Conservation (phyloP, 176 grass and related monocot genomes). For the Aegilops bicornis region DNA sequence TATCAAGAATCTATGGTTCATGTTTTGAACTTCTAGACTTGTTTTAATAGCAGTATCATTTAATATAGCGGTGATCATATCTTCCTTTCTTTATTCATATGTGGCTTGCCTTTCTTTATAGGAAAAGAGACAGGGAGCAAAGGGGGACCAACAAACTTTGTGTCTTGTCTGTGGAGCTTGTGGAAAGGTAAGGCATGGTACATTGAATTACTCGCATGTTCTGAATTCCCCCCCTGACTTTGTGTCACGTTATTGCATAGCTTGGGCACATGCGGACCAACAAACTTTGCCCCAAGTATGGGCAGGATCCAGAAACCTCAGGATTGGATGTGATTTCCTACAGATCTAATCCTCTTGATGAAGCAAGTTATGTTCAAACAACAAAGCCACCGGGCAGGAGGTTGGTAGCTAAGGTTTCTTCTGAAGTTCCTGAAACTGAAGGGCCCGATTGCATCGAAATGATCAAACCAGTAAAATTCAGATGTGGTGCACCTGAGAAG, state of each 20-base stretch:
- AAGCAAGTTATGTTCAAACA: slow-evolving; percentile 43
- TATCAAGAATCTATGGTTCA: slow-evolving; percentile 17
- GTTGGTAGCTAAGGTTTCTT: slow-evolving; percentile 60
- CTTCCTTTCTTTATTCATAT: slow-evolving; percentile 37
- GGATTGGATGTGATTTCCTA: slow-evolving; percentile 56
- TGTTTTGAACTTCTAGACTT: slow-evolving; percentile 17
- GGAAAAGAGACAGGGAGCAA: slow-evolving; percentile 79
- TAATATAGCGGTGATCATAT: slow-evolving; percentile 23
- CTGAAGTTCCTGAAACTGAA: slow-evolving; percentile 60
- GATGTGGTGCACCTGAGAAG: slow-evolving; percentile 72
- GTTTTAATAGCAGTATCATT: slow-evolving; percentile 18
- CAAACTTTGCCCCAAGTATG: slow-evolving; percentile 91
- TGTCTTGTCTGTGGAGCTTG: slow-evolving; percentile 90
- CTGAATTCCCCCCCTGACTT: slow-evolving; percentile 4
- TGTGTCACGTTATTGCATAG: slow-evolving; percentile 43
- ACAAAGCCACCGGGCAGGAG: slow-evolving; percentile 62
- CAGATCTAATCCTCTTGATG: slow-evolving; percentile 60
- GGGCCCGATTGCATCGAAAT: slow-evolving; percentile 56
- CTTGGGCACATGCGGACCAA: slow-evolving; percentile 97
- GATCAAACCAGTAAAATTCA: slow-evolving; percentile 91
- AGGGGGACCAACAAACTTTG: slow-evolving; percentile 38
- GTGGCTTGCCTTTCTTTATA: slow-evolving; percentile 49
- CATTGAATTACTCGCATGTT: slow-evolving; percentile 11
- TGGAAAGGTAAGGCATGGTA: slow-evolving; percentile 62
- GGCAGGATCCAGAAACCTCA: slow-evolving; percentile 71